Conservation (phyloP, 139 green algal species). For the Closterium sp. region DNA sequence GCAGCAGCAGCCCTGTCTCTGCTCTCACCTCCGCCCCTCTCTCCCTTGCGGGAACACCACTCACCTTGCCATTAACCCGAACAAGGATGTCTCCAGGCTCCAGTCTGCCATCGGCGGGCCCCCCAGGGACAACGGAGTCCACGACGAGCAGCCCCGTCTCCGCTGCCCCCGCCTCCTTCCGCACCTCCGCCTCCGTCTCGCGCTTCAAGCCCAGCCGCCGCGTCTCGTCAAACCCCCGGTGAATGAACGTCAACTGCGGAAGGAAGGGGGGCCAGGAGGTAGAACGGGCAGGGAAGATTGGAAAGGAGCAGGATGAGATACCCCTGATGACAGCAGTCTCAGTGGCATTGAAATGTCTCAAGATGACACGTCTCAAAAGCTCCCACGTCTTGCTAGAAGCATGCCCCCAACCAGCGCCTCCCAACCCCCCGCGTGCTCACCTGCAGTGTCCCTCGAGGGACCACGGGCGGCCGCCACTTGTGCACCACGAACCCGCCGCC, state of each 20-base stretch:
- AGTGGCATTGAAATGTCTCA: too few relatives aligned
- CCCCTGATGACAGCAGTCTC: too few relatives aligned
- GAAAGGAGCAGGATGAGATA: background rate
- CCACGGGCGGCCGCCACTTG: conserved; percentile 12
- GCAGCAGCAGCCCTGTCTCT: conserved; percentile 69
- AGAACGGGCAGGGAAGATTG: background rate
- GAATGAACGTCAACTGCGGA: conserved; percentile 69
- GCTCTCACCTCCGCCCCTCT: background rate
- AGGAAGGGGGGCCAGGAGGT: background rate
- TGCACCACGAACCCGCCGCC: background rate
- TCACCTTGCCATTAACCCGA: conserved; percentile 54
- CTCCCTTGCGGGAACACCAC: background rate
- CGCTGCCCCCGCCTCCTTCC: background rate
- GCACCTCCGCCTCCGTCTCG: conserved; percentile 66
- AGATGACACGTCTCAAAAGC: too few relatives aligned
- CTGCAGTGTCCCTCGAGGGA: conserved; percentile 50
- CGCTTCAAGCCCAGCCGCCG: conserved; percentile 72
- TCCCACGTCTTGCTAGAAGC: too few relatives aligned
- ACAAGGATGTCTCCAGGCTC: conserved; percentile 86
- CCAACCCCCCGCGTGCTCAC: background rate
- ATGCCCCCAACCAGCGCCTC: background rate
- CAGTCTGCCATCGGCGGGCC: conserved; percentile 68
- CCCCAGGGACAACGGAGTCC: conserved; percentile 73
- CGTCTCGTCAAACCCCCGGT: conserved; percentile 91
- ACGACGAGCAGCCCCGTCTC: conserved; percentile 87